Conservation (phyloP, 2,329 filamentous ascomycete species). For the Neopestalotiopsis rosae region DNA sequence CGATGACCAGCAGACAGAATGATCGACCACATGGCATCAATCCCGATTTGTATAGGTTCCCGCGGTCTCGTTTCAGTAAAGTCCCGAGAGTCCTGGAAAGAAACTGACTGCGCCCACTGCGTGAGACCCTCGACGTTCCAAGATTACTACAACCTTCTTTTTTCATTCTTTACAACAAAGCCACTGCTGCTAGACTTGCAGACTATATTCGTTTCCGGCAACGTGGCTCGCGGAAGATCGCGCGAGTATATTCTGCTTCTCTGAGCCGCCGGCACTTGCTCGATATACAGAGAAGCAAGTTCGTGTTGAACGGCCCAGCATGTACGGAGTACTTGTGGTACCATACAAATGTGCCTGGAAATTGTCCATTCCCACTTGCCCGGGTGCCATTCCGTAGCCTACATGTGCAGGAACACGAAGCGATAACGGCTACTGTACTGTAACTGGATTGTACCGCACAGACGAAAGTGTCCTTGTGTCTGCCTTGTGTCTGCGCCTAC, state of each 20-base stretch:
- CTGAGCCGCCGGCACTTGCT: background rate
- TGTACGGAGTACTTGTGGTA: background rate
- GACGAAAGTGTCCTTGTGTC: background rate
- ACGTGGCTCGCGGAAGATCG: background rate
- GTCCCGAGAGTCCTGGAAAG: background rate
- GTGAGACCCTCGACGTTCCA: slow-evolving; percentile 8
- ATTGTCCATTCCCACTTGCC: background rate
- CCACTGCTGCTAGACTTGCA: background rate
- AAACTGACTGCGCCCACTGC: background rate
- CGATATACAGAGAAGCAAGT: background rate
- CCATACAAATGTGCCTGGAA: background rate
- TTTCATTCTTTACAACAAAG: background rate
- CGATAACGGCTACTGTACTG: background rate
- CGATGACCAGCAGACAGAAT: background rate
- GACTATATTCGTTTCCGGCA: slow-evolving; percentile 3
- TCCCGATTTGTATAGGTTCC: slow-evolving; percentile 1
- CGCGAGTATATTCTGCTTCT: background rate
- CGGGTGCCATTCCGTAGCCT: background rate
- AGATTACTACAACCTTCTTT: background rate
- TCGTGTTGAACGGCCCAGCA: background rate
- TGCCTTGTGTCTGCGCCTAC: background rate
- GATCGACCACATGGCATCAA: slow-evolving; percentile 3
- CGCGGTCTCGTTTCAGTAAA: slow-evolving; percentile 13
- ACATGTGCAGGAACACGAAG: slow-evolving; percentile 1
- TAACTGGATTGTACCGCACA: background rate